These are phyloP conservation scores for Kodamaea anthophila DNA, from an alignment of 1,139 yeast species.

Conservation along the genomic window DNA sequence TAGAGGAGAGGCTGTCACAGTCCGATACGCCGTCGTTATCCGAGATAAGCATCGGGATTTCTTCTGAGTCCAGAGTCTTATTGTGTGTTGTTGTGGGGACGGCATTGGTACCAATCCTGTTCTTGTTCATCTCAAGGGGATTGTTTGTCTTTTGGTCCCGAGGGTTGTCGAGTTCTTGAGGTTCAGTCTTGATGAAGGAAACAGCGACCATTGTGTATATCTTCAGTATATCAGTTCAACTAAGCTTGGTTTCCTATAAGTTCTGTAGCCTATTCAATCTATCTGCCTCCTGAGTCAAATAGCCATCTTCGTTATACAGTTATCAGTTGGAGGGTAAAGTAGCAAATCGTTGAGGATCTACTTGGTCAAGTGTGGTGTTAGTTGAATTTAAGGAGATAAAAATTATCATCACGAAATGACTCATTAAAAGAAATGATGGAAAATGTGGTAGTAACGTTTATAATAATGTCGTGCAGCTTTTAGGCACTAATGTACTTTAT, in stretches of 20 bases:
- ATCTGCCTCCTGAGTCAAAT: background rate
- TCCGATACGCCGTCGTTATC: slow-evolving; percentile 27
- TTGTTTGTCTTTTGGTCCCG: slow-evolving; percentile 1
- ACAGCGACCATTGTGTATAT: slow-evolving; percentile 14
- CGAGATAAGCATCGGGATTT: slow-evolving; percentile 26
- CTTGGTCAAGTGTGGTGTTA: too few relatives aligned
- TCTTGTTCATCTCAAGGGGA: slow-evolving; percentile 1
- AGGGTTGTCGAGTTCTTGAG: slow-evolving; percentile 1
- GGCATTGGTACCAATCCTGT: slow-evolving; percentile 1
- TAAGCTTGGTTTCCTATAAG: background rate
- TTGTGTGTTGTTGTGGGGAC: background rate
- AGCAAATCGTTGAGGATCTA: slow-evolving; percentile 4
- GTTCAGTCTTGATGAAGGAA: slow-evolving; percentile 10
- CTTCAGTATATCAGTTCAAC: background rate
- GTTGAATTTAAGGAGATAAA: too few relatives aligned
- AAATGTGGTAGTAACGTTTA: too few relatives aligned
- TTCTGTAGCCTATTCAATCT: slow-evolving; percentile 1
- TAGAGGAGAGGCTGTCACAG: slow-evolving; percentile 15
- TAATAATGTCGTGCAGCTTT: too few relatives aligned
- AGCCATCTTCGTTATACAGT: slow-evolving; percentile 1
- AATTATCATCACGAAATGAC: slow-evolving; percentile 5
- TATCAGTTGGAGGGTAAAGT: background rate
- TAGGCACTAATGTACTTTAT: too few relatives aligned
- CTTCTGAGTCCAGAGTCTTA: slow-evolving; percentile 10
- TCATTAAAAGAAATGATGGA: slow-evolving; percentile 2